A percentile compares a stretch with the other conserved stretches of the same genome.
Conservation (phyloP, 495 filamentous ascomycete species). For the Neurospora tetraspora region DNA sequence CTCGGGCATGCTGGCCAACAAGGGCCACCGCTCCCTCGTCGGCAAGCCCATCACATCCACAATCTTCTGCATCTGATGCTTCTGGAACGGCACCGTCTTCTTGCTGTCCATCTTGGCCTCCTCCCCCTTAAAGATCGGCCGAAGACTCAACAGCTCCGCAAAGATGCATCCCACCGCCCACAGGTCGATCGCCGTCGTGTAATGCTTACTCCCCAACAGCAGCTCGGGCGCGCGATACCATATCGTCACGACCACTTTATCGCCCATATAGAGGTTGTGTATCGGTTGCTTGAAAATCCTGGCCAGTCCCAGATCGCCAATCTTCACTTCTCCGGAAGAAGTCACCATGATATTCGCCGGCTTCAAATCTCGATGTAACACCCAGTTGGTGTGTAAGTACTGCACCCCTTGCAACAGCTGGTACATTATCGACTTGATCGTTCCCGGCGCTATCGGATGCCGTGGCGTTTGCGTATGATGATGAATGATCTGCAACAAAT, state of each 20-base stretch:
- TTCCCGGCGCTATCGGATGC: conserved; percentile 76
- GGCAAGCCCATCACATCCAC: conserved; percentile 91
- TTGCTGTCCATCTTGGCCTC: conserved; percentile 98
- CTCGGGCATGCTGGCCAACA: conserved; percentile 72
- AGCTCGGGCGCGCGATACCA: conserved; percentile 98
- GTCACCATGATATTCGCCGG: conserved; percentile 99
- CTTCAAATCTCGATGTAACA: conserved; percentile 92
- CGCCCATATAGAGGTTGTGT: conserved; percentile 80
- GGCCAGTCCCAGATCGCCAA: conserved; percentile 87
- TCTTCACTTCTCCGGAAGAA: conserved; percentile 75
- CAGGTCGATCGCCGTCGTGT: conserved; percentile 91
- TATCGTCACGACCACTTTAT: conserved; percentile 98
- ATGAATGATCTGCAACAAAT: conserved; percentile 95
- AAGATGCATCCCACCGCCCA: conserved; percentile 99
- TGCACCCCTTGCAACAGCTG: conserved; percentile 89
- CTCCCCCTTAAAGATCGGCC: conserved; percentile 97
- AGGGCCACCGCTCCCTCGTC: conserved; percentile 79
- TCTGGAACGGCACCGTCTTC: conserved; percentile 92
- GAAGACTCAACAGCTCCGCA: conserved; percentile 79
- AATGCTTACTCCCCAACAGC: conserved; percentile 81
- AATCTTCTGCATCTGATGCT: conserved; percentile 98
- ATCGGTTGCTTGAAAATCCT: conserved; percentile 90
- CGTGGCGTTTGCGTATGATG: conserved; percentile 86
- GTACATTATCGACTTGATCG: conserved; percentile 85
- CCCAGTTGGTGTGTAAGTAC: conserved; percentile 95